phyloP scores from a whole-genome alignment of 2,329 filamentous ascomycete genomes.

The Cladophialophora bantiana region DNA sequence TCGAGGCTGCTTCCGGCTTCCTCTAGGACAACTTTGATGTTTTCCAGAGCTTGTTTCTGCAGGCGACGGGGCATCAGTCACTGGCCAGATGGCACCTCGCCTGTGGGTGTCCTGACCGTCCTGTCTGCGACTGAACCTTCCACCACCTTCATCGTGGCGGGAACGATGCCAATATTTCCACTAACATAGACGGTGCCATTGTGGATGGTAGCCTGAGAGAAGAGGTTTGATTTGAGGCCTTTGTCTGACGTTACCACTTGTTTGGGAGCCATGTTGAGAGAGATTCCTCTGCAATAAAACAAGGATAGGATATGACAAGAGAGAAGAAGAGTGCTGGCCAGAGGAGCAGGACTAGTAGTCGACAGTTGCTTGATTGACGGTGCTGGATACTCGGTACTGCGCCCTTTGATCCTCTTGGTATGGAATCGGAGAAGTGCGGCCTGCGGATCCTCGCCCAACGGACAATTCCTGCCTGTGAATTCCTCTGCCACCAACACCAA shows the following conservation, averaged over 20 bases:
- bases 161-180: conserved; percentile 41
- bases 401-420: neutral
- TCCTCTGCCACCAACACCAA: neutral
- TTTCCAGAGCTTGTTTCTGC: conserved; percentile 46
- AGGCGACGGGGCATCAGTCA: neutral
- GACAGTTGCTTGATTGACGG: too few species aligned
- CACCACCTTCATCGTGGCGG: conserved; percentile 38
- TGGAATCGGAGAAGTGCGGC: neutral
- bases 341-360: too few species aligned
- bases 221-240: conserved; percentile 40
- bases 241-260: conserved; percentile 35
- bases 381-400: neutral
- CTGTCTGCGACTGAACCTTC: conserved; percentile 40
- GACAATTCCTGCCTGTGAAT: conserved; percentile 6
- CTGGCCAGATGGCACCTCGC: neutral
- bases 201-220: conserved; percentile 42
- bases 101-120: conserved; percentile 33
- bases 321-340: neutral
- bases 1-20: conserved; percentile 65
- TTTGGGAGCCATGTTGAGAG: conserved; percentile 35
- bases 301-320: neutral
- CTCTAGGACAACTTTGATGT: conserved; percentile 65
- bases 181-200: conserved; percentile 42
- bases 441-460: neutral
- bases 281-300: neutral